Percentiles rank a stretch among this genome's conserved stretches.
Evolutionary conservation across 2,329 filamentous ascomycete species (phyloP).

Genomic region (Stemphylium lycopersici): DNA sequence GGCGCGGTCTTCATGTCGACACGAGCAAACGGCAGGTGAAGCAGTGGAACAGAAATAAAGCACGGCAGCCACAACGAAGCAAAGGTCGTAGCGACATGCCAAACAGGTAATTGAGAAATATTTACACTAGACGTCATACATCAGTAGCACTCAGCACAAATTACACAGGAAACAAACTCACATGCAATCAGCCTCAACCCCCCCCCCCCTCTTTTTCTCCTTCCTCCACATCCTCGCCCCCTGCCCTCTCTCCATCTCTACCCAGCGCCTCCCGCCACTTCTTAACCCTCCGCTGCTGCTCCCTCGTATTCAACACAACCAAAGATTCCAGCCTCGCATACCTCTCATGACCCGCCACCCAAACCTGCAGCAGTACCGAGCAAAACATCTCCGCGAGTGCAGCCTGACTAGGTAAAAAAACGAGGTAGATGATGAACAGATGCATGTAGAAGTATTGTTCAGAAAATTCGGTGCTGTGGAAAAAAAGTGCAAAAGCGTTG

Average conservation of each 20-base stretch:
- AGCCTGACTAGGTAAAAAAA: constrained; percentile 31
- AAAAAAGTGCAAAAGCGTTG: constrained; percentile 18
- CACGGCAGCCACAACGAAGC: background rate
- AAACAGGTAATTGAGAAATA: background rate
- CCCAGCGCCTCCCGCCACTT: constrained; percentile 30
- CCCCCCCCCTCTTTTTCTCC: background rate
- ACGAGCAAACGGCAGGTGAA: no score
- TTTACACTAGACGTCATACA: background rate
- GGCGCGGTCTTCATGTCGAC: no score
- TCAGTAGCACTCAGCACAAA: background rate
- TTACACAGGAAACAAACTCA: background rate
- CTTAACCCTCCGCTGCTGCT: constrained; percentile 19
- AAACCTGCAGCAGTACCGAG: constrained; percentile 36
- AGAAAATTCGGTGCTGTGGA: constrained; percentile 10
- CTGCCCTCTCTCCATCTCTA: constrained; percentile 7
- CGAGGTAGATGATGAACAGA: constrained; percentile 34
- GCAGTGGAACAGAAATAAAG: no score
- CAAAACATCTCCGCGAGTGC: constrained; percentile 40
- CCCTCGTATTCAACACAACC: constrained; percentile 17
- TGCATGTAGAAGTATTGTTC: constrained; percentile 34
- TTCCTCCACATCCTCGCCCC: constrained; percentile 5
- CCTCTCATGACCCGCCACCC: constrained; percentile 20
- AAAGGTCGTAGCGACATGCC: background rate
- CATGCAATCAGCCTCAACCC: constrained; percentile 4
- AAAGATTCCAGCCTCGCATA: constrained; percentile 15